Conservation (phyloP, 139 green algal species). For the Picochlorum costavermella region DNA sequence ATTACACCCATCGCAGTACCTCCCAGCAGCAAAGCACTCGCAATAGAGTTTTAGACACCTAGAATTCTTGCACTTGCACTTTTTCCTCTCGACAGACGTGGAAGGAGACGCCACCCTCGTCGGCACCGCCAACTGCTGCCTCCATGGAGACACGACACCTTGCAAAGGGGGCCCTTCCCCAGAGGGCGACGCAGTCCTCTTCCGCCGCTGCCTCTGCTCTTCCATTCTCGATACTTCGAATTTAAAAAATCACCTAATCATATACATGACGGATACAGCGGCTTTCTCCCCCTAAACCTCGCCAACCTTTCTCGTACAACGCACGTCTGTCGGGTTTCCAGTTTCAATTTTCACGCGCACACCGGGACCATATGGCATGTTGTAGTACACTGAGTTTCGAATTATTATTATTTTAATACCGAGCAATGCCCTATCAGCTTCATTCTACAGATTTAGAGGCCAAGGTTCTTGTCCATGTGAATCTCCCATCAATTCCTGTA, state of each 20-base stretch:
- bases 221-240: not conserved
- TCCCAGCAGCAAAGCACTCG: conserved; percentile 67
- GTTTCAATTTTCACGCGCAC: not conserved
- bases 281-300: not conserved
- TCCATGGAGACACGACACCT: not conserved
- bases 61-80: conserved; percentile 84
- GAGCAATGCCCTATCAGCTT: no score
- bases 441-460: no score
- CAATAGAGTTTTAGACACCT: conserved; percentile 88
- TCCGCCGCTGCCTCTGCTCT: not conserved
- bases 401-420: no score
- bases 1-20: conserved; percentile 64
- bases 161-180: not conserved
- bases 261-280: not conserved
- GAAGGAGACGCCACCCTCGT: not conserved
- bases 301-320: not conserved
- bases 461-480: no score
- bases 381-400: no score
- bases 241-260: not conserved
- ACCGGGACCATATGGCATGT: no score
- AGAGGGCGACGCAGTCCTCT: not conserved
- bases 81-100: conserved; percentile 9
- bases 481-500: no score
- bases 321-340: not conserved
- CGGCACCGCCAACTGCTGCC: not conserved